Conservation (phyloP, 257 asterid genomes). For the Pogostemon cablin region DNA sequence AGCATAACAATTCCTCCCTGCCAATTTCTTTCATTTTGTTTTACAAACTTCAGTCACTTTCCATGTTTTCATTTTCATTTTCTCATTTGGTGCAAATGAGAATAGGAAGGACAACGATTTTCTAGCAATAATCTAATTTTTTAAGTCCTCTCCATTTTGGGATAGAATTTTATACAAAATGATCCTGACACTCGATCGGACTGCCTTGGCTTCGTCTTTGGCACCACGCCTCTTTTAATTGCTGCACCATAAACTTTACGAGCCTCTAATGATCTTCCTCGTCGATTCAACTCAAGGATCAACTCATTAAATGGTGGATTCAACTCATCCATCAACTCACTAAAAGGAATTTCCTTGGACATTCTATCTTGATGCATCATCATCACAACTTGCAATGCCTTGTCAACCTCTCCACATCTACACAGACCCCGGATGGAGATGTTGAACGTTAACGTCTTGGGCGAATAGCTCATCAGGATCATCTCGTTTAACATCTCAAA, state of each 20-base stretch:
- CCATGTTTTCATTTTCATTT: no score
- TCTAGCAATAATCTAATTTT: background rate
- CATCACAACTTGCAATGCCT: constrained; percentile 43
- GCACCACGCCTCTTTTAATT: constrained; percentile 53
- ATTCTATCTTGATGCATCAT: constrained; percentile 45
- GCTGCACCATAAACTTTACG: constrained; percentile 54
- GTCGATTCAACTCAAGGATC: constrained; percentile 53
- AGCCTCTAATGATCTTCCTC: constrained; percentile 46
- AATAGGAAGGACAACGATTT: no score
- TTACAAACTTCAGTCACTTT: no score
- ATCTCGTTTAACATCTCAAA: constrained; percentile 47
- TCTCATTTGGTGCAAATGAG: no score
- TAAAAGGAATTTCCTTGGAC: constrained; percentile 45
- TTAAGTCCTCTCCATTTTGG: background rate
- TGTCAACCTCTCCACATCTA: constrained; percentile 43
- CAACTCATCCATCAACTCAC: constrained; percentile 48
- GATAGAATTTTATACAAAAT: background rate
- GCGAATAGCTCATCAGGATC: constrained; percentile 53
- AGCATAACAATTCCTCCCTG: background rate
- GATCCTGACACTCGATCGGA: constrained; percentile 11
- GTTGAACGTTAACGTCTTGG: constrained; percentile 58
- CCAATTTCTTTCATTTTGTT: background rate
- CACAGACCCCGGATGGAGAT: constrained; percentile 49
- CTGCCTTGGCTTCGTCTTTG: constrained; percentile 44
- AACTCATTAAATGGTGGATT: constrained; percentile 46